phyloP scores from a whole-genome alignment of 192 early-diverging fungal species.

The Phycomyces nitens region DNA sequence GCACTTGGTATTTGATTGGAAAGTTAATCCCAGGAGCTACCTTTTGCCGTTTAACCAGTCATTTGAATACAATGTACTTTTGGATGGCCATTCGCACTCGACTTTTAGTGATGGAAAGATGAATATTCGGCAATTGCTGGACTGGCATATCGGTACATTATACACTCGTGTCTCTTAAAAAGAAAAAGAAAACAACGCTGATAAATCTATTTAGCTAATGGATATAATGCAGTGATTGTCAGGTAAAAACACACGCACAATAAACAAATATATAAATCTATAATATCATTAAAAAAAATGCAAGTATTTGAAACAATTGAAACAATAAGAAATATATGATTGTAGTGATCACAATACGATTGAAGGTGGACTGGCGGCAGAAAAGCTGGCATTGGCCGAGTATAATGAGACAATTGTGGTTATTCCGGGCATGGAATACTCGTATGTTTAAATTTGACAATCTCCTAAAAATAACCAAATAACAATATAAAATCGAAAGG shows the following conservation, averaged over 20 bases:
- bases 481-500: slow-evolving; percentile 16
- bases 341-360: slow-evolving; percentile 67
- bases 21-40: slow-evolving; percentile 44
- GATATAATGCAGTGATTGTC: slow-evolving; percentile 66
- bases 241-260: slow-evolving; percentile 19
- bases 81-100: slow-evolving; percentile 67
- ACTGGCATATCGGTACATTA: slow-evolving; percentile 57
- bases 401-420: slow-evolving; percentile 54
- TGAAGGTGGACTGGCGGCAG: slow-evolving; percentile 55
- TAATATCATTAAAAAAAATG: not conserved
- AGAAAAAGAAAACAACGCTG: too few relatives aligned
- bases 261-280: not conserved
- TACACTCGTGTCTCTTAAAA: not conserved
- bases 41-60: slow-evolving; percentile 37
- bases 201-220: slow-evolving; percentile 48
- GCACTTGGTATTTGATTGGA: slow-evolving; percentile 45
- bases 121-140: slow-evolving; percentile 50
- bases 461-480: too few relatives aligned
- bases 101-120: slow-evolving; percentile 60
- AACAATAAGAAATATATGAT: not conserved
- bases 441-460: slow-evolving; percentile 30
- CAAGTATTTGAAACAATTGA: not conserved
- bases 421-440: slow-evolving; percentile 67
- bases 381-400: slow-evolving; percentile 48
- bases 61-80: slow-evolving; percentile 51